Conservation (phyloP, 257 asterid species). For the Parsonsia alboflavescens region DNA sequence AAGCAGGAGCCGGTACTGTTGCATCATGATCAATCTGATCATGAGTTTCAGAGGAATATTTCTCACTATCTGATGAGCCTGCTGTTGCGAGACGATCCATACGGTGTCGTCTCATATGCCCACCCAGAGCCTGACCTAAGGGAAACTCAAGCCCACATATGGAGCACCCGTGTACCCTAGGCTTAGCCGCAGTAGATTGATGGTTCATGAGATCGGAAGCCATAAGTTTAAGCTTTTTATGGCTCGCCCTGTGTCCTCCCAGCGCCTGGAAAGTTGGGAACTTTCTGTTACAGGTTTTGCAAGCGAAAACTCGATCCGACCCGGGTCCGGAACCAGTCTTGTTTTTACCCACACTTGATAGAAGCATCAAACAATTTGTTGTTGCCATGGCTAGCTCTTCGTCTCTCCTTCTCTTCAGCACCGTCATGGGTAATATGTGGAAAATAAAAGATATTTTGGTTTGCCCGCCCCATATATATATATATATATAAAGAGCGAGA, state of each 20-base stretch:
- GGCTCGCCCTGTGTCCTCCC: conserved; percentile 39
- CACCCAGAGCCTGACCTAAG: conserved; percentile 39
- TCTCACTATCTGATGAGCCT: neutral
- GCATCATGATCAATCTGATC: too few species aligned
- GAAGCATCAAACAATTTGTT: conserved; percentile 25
- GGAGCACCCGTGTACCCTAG: conserved; percentile 29
- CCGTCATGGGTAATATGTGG: conserved; percentile 5
- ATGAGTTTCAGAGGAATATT: neutral
- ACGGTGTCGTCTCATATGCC: conserved; percentile 47
- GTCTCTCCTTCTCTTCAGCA: conserved; percentile 4
- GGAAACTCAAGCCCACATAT: conserved; percentile 32
- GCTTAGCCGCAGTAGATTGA: conserved; percentile 6
- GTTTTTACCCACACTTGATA: conserved; percentile 7
- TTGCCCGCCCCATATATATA: too few species aligned
- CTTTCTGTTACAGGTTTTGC: conserved; percentile 32
- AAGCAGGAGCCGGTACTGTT: conserved; percentile 2
- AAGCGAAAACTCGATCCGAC: conserved; percentile 11
- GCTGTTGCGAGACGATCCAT: neutral
- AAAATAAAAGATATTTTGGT: too few species aligned
- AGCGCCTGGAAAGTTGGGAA: conserved; percentile 32
- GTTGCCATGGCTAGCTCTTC: conserved; percentile 20
- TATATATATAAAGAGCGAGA: neutral
- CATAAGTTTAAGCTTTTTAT: conserved; percentile 21
- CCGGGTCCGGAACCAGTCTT: neutral
- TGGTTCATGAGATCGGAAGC: neutral